phyloP scores from a whole-genome alignment of 176 grass and related monocot species.

The Thalia dealbata region DNA sequence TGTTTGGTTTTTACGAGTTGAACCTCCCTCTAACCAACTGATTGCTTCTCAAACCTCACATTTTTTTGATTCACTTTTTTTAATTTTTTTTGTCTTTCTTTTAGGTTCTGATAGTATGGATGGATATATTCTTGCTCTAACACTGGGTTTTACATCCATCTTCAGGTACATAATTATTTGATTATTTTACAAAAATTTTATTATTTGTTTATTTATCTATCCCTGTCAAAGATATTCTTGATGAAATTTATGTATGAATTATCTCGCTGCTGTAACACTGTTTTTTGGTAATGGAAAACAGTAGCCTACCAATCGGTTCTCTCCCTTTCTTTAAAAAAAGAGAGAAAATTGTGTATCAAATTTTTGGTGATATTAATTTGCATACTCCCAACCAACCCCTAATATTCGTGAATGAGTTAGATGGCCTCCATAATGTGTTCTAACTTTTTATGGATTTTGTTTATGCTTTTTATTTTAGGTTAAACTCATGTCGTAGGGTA shows the following conservation, averaged over 20 bases:
- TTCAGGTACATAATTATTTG: constrained; percentile 55
- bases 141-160: constrained; percentile 67
- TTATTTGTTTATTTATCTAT: neutral
- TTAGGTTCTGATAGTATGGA: constrained; percentile 51
- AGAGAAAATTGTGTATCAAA: neutral
- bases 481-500: neutral
- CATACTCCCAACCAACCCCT: neutral
- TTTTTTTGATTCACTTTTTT: too few species aligned
- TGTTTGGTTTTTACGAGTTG: too few species aligned
- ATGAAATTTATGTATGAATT: neutral
- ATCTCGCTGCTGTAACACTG: neutral
- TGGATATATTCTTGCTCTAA: constrained; percentile 75
- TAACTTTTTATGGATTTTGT: neutral
- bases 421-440: too few species aligned
- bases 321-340: too few species aligned
- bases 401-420: neutral
- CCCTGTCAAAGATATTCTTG: neutral
- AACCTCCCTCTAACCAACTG: too few species aligned
- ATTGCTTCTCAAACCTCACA: too few species aligned
- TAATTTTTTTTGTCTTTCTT: constrained; percentile 4
- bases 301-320: too few species aligned
- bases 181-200: neutral
- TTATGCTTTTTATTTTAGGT: neutral
- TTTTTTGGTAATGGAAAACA: too few species aligned
- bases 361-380: too few species aligned